Percentiles rank a stretch among this genome's conserved stretches.
These are phyloP conservation scores for Serendipita sp. DNA, from an alignment of 768 basidiomycete genomes.

Conservation along the genomic window DNA sequence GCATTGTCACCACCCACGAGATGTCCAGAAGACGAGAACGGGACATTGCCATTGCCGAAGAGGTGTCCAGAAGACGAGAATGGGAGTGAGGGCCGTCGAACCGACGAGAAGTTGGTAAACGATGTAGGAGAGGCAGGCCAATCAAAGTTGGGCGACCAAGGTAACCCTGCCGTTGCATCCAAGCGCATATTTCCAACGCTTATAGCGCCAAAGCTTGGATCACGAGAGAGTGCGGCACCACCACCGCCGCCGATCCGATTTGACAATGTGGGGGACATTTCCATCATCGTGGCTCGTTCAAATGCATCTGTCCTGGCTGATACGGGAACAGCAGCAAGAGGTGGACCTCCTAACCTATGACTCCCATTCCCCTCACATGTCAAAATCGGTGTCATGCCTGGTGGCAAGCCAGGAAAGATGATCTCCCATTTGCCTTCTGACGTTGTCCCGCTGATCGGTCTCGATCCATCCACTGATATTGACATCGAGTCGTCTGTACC, in stretches of 20 bases:
- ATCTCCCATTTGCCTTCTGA: background rate
- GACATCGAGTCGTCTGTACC: background rate
- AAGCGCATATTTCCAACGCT: background rate
- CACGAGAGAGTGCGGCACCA: background rate
- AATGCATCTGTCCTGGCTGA: background rate
- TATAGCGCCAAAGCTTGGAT: too few relatives aligned
- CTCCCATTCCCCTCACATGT: background rate
- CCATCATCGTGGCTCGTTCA: background rate
- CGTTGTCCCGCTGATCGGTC: background rate
- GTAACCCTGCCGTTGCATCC: background rate
- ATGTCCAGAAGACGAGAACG: too few relatives aligned
- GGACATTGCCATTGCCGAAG: too few relatives aligned
- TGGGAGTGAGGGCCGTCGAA: too few relatives aligned
- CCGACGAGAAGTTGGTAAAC: background rate
- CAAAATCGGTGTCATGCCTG: background rate
- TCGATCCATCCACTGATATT: background rate
- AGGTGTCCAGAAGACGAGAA: too few relatives aligned
- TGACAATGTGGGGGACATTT: background rate
- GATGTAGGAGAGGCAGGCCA: background rate
- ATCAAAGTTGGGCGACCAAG: slow-evolving; percentile 1
- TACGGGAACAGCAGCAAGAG: background rate
- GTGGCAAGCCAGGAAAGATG: background rate
- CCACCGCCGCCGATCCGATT: background rate
- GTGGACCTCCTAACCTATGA: background rate
- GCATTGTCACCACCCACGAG: too few relatives aligned